These are phyloP conservation scores for Rhodotorula kratochvilovae DNA, from an alignment of 768 basidiomycete species.

Conservation along the genomic window DNA sequence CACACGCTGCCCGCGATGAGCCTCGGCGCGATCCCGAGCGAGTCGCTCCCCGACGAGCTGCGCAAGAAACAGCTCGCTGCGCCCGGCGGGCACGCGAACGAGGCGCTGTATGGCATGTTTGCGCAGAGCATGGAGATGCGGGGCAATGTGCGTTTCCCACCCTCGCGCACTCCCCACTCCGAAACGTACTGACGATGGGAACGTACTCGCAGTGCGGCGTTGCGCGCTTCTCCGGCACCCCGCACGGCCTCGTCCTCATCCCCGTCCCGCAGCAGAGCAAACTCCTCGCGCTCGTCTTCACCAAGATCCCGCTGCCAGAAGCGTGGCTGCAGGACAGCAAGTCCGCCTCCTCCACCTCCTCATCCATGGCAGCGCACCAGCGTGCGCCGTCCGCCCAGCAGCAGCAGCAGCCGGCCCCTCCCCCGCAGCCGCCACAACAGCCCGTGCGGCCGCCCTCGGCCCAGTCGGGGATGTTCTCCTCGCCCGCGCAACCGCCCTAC, in stretches of 20 bases:
- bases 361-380: neutral
- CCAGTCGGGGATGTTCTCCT: conserved; percentile 23
- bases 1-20: conserved; percentile 32
- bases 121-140: conserved; percentile 27
- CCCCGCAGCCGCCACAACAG: neutral
- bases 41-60: conserved; percentile 17
- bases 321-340: conserved; percentile 15
- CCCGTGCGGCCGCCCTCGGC: neutral
- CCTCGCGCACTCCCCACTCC: too few species aligned
- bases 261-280: conserved; percentile 18
- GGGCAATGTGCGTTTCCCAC: conserved; percentile 14
- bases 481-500: neutral
- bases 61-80: conserved; percentile 12
- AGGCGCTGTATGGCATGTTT: conserved; percentile 31
- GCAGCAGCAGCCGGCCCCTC: conserved; percentile 3
- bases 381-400: neutral
- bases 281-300: conserved; percentile 32
- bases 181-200: too few species aligned
- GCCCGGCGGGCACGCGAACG: conserved; percentile 24
- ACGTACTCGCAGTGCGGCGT: conserved; percentile 23
- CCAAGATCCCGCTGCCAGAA: conserved; percentile 31
- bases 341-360: neutral
- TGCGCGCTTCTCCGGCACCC: conserved; percentile 26
- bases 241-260: conserved; percentile 30
- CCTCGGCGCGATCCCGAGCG: conserved; percentile 22